Conservation (phyloP, 805 yeast genomes). For the Metschnikowia noctiluminum region DNA sequence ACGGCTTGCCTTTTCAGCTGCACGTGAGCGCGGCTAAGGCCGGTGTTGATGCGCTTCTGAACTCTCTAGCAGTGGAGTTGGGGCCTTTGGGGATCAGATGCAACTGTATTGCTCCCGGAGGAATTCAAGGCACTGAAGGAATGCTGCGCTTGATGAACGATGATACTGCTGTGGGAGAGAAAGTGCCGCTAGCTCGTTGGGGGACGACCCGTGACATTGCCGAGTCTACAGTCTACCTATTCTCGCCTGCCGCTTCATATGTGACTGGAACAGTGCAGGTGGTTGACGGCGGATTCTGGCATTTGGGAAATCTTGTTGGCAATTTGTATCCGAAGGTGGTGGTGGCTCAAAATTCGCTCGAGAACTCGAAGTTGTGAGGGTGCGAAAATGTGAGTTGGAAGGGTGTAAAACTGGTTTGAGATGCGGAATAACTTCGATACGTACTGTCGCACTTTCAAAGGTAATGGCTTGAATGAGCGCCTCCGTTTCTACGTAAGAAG, state of each 20-base stretch:
- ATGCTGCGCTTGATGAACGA: conserved; percentile 21
- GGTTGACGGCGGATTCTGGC: conserved; percentile 30
- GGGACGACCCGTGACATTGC: conserved; percentile 28
- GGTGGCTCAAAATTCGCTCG: conserved; percentile 26
- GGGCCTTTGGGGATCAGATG: conserved; percentile 30
- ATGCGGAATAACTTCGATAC: no score
- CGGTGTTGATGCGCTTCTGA: conserved; percentile 29
- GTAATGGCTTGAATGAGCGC: no score
- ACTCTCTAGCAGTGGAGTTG: conserved; percentile 29
- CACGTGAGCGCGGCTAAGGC: conserved; percentile 33
- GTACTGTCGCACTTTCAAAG: no score
- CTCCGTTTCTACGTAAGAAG: background rate
- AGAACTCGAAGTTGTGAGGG: conserved; percentile 22
- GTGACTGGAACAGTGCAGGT: conserved; percentile 26
- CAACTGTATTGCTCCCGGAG: conserved; percentile 28
- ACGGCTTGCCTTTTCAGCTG: conserved; percentile 39
- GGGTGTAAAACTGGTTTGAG: no score
- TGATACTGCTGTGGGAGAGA: conserved; percentile 6
- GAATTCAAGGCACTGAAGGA: conserved; percentile 29
- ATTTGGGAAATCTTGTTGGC: conserved; percentile 42
- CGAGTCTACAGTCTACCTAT: conserved; percentile 27
- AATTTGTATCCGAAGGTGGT: conserved; percentile 34
- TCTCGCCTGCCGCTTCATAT: conserved; percentile 26
- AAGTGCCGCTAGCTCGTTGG: conserved; percentile 24
- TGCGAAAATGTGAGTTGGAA: no score